These are phyloP conservation scores for Ustilago tritici DNA, from an alignment of 1,284 basidiomycete genomes.

Conservation along the genomic window DNA sequence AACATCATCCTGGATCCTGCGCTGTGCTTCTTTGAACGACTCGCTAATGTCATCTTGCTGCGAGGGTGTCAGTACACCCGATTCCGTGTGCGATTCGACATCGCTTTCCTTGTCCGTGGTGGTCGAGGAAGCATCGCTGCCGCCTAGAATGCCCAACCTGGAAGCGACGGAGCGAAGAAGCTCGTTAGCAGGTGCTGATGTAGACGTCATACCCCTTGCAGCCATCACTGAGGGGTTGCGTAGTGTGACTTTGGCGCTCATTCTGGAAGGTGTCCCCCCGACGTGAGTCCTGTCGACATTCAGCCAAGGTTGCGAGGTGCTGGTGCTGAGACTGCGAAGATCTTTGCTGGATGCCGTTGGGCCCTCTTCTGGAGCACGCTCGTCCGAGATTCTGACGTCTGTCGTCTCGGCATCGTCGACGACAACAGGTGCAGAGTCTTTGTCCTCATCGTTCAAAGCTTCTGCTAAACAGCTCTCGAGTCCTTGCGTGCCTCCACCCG, in stretches of 20 bases:
- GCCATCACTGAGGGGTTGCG: conserved; percentile 35
- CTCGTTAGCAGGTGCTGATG: conserved; percentile 47
- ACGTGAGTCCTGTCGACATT: conserved; percentile 45
- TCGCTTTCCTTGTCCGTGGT: conserved; percentile 16
- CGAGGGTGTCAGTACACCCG: conserved; percentile 25
- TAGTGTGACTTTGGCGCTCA: conserved; percentile 28
- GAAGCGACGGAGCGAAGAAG: conserved; percentile 49
- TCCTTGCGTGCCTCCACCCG: conserved; percentile 23
- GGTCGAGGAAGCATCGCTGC: conserved; percentile 8
- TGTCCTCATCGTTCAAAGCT: conserved; percentile 22
- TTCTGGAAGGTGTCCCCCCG: conserved; percentile 22
- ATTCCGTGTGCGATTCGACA: conserved; percentile 17
- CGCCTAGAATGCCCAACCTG: conserved; percentile 39
- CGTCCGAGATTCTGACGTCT: conserved; percentile 30
- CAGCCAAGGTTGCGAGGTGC: conserved; percentile 33
- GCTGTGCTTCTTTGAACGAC: conserved; percentile 54
- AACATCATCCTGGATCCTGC: conserved; percentile 33
- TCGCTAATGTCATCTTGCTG: conserved; percentile 41
- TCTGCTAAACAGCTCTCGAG: conserved; percentile 32
- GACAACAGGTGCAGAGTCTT: conserved; percentile 13
- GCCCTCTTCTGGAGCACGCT: conserved; percentile 1
- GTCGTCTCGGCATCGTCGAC: conserved; percentile 43
- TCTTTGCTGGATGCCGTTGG: not conserved
- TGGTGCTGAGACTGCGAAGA: conserved; percentile 14
- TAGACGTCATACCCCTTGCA: conserved; percentile 23